phyloP scores from a whole-genome alignment of 257 asterid species.

The Phtheirospermum japonicum region DNA sequence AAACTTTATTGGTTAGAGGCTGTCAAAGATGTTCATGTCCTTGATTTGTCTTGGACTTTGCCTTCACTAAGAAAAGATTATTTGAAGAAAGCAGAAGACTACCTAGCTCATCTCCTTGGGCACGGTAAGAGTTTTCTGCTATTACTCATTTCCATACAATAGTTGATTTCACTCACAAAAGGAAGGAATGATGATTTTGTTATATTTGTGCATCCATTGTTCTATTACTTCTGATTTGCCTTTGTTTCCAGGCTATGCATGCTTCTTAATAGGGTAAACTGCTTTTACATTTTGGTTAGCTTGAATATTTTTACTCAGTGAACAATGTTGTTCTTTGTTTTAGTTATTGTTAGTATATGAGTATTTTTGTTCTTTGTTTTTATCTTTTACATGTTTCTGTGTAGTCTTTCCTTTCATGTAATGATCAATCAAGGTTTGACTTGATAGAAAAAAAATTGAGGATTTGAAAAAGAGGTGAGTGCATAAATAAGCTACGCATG shows the following conservation, averaged over 20 bases:
- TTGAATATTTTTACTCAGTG: conserved; percentile 12
- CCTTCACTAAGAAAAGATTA: conserved; percentile 85
- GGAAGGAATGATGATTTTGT: conserved; percentile 11
- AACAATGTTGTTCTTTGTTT: conserved; percentile 8
- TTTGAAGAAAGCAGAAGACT: conserved; percentile 87
- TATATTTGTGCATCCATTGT: conserved; percentile 20
- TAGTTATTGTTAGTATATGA: not conserved
- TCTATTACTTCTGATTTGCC: conserved; percentile 17
- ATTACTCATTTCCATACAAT: conserved; percentile 9
- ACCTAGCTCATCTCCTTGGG: conserved; percentile 91
- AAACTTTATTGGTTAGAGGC: conserved; percentile 88
- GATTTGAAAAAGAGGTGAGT: not conserved
- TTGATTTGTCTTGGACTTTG: conserved; percentile 85
- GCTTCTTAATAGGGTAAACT: conserved; percentile 20
- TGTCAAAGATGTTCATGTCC: conserved; percentile 89
- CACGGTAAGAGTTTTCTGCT: conserved; percentile 60
- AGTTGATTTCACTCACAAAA: not conserved
- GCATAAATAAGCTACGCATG: conserved; percentile 3
- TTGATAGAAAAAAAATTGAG: conserved; percentile 4
- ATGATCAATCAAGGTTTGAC: conserved; percentile 1
- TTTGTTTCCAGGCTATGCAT: conserved; percentile 18
- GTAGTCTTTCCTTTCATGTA: not conserved
- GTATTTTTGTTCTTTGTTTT: not conserved
- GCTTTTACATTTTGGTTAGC: conserved; percentile 18
- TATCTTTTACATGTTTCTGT: conserved; percentile 1